phyloP scores from a whole-genome alignment of 768 basidiomycete genomes.

The Tylopilus cervinicoccineus region DNA sequence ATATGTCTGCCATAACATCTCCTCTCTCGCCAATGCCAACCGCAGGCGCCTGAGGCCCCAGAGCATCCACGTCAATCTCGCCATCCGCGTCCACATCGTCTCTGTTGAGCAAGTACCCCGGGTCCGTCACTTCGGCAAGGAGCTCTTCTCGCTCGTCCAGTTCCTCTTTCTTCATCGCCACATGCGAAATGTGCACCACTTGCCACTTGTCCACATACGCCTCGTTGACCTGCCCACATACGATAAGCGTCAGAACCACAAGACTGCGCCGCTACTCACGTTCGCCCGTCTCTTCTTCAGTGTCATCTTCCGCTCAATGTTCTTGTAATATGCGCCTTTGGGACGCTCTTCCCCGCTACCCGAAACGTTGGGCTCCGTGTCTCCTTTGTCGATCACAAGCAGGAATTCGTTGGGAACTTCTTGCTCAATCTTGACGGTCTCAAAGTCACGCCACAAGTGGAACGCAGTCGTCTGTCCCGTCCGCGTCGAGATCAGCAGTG shows the following conservation, averaged over 20 bases:
- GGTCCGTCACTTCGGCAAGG: conserved; percentile 74
- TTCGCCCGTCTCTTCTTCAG: conserved; percentile 82
- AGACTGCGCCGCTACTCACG: conserved; percentile 40
- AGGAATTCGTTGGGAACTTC: conserved; percentile 84
- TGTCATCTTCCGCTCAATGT: conserved; percentile 84
- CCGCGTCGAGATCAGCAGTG: not conserved
- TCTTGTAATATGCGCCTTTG: conserved; percentile 85
- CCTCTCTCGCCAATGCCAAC: conserved; percentile 44
- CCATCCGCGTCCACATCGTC: conserved; percentile 59
- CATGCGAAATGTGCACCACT: conserved; percentile 68
- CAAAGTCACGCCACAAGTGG: conserved; percentile 79
- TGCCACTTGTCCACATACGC: conserved; percentile 81
- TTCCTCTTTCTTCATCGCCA: conserved; percentile 69
- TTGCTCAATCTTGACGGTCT: conserved; percentile 82
- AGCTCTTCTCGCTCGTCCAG: conserved; percentile 75
- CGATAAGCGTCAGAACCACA: not conserved
- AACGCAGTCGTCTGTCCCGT: conserved; percentile 58
- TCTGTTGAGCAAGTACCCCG: conserved; percentile 45
- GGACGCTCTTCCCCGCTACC: conserved; percentile 37
- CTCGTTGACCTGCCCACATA: conserved; percentile 51
- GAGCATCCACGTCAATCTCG: conserved; percentile 49
- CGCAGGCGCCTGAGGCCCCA: conserved; percentile 51
- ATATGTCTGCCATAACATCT: conserved; percentile 33
- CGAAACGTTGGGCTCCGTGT: conserved; percentile 34
- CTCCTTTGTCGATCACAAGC: conserved; percentile 66